Base-by-base conservation (phyloP, 208 protist species). In the Acanthamoeba rhysodes region DNA sequence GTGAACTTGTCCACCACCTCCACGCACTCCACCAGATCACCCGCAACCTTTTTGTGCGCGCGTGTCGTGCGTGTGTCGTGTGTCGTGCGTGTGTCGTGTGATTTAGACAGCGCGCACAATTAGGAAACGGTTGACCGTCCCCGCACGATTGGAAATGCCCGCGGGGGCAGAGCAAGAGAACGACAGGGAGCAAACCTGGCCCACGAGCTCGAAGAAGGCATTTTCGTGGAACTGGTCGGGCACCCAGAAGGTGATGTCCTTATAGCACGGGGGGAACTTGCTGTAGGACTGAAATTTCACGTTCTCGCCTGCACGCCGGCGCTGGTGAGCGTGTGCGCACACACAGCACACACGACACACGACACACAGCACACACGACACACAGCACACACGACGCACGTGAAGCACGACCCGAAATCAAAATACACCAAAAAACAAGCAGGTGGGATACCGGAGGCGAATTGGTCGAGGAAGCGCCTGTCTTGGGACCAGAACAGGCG, bases 401-500 rank as follows among this genome's bases (percentile, higher is more conserved):
- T 18, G 34, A 20, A n/a, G 45, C 20, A 27, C 9, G 24, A 82
- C 20, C 20, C 27, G 9, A 82, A 50, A n/a, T 12, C 6, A 24
- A 53, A 14, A 27, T 9, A 82, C 10, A 50, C 0, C 2, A 45
- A 50, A 3, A 50, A 50, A 50, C 2, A 8, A 50, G 12, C n/a
- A n/a, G n/a, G n/a, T n/a, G n/a, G n/a, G n/a, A n/a, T 95, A 85
- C 93, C 84, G 14, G 90, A 94, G 41, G 41, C 57, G 41, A 97
- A 97, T 84, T 97, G 97, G 29, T 57, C 62, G 37, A 96, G 57
- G 90, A 98, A 98, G 53, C 97, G 87, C 9, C 24, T 24, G 95
- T 98, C 97, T 3, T 97, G n/a, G 45, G 95, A 97, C 98, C 98
- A 99, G 95, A 99, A 99, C 32, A 99, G 96, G 48, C 98, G 96